These are phyloP conservation scores for Penicillium occitanis DNA, from an alignment of 2,329 filamentous ascomycete species.

Conservation along the genomic window DNA sequence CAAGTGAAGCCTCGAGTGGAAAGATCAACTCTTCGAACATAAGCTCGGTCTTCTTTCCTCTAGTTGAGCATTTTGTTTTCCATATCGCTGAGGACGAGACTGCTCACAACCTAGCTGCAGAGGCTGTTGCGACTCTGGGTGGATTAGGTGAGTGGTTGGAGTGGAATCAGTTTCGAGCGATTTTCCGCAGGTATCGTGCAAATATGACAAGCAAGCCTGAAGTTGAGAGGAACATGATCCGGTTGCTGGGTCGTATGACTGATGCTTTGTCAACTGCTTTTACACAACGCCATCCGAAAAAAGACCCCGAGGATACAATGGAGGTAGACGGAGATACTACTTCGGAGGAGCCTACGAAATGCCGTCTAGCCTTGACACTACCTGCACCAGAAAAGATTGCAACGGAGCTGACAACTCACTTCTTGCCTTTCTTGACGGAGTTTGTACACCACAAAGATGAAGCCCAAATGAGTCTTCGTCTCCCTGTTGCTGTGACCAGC, in stretches of 20 bases:
- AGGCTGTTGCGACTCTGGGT: slow-evolving; percentile 79
- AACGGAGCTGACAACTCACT: slow-evolving; percentile 69
- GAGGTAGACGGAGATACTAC: slow-evolving; percentile 19
- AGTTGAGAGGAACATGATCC: slow-evolving; percentile 79
- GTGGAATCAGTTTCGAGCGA: slow-evolving; percentile 85
- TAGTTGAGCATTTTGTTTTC: slow-evolving; percentile 93
- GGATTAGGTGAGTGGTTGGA: slow-evolving; percentile 72
- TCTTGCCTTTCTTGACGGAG: slow-evolving; percentile 75
- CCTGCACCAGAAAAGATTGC: slow-evolving; percentile 67
- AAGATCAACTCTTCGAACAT: slow-evolving; percentile 74
- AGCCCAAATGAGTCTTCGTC: slow-evolving; percentile 85
- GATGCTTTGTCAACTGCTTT: slow-evolving; percentile 68
- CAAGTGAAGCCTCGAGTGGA: slow-evolving; percentile 63
- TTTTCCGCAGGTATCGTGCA: slow-evolving; percentile 78
- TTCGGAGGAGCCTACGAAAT: slow-evolving; percentile 36
- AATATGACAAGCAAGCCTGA: slow-evolving; percentile 80
- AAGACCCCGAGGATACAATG: not conserved
- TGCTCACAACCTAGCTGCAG: slow-evolving; percentile 78
- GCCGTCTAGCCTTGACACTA: slow-evolving; percentile 61
- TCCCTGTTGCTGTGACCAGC: slow-evolving; percentile 83
- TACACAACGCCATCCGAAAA: slow-evolving; percentile 23
- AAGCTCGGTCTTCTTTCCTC: slow-evolving; percentile 81
- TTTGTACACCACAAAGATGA: slow-evolving; percentile 95
- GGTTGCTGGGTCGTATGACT: slow-evolving; percentile 75
- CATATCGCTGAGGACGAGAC: slow-evolving; percentile 67